These are phyloP conservation scores for Dipteronia sinensis DNA, from an alignment of 345 rosid genomes.

Conservation along the genomic window DNA sequence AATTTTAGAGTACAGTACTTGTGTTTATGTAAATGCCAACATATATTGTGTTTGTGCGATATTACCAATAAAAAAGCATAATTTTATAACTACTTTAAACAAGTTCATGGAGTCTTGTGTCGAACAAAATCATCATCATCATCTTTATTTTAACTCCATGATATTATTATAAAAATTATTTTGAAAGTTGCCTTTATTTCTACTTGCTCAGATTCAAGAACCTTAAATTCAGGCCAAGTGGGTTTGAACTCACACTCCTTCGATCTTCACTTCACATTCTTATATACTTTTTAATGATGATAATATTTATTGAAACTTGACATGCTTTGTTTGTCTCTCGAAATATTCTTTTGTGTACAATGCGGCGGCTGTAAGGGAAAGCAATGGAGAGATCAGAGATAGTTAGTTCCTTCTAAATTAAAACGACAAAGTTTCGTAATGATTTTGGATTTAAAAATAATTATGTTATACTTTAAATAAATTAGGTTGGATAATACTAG, in stretches of 20 bases:
- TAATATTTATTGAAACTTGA: conserved; percentile 2
- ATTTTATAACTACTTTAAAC: background rate
- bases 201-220: background rate
- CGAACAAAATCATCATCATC: background rate
- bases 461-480: too few species aligned
- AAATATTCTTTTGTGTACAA: background rate
- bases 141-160: background rate
- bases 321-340: background rate
- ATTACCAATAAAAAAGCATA: background rate
- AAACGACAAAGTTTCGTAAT: too few species aligned
- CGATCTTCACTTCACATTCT: background rate
- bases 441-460: too few species aligned
- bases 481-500: too few species aligned
- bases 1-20: conserved; percentile 14
- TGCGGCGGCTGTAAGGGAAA: background rate
- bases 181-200: background rate
- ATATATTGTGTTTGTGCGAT: too few species aligned
- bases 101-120: conserved; percentile 14
- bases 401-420: too few species aligned
- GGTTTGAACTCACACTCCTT: too few species aligned
- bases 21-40: background rate
- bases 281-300: background rate
- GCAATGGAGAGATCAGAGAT: too few species aligned
- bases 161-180: background rate
- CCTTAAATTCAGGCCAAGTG: conserved; percentile 18